These are phyloP conservation scores for Raphanus sativus DNA, from an alignment of 345 rosid genomes.

Conservation along the genomic window DNA sequence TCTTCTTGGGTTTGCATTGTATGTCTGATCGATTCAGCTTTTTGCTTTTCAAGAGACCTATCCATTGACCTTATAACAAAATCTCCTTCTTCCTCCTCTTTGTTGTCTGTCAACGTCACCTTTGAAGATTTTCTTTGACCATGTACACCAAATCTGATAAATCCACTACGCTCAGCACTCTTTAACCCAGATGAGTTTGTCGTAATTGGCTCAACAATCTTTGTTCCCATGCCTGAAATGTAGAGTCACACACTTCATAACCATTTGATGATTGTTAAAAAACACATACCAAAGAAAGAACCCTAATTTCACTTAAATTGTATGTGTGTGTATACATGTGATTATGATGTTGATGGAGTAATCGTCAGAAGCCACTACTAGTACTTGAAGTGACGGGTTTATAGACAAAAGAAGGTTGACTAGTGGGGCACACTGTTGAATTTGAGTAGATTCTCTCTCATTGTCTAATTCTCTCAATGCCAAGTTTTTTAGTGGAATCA, in stretches of 20 bases:
- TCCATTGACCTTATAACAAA: slow-evolving; percentile 43
- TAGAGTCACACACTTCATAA: slow-evolving; percentile 8
- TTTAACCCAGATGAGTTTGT: slow-evolving; percentile 34
- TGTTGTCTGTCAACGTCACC: slow-evolving; percentile 23
- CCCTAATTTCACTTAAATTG: slow-evolving; percentile 17
- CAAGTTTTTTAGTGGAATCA: slow-evolving; percentile 11
- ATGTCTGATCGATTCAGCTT: slow-evolving; percentile 56
- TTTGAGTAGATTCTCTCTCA: slow-evolving; percentile 32
- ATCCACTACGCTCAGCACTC: slow-evolving; percentile 37
- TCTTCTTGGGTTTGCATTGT: slow-evolving; percentile 87
- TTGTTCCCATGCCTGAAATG: slow-evolving; percentile 83
- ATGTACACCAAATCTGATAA: slow-evolving; percentile 46
- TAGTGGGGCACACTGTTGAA: slow-evolving; percentile 31
- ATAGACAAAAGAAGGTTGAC: slow-evolving; percentile 38
- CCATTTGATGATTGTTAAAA: slow-evolving; percentile 12
- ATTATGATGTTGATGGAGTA: slow-evolving; percentile 36
- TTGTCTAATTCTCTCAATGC: slow-evolving; percentile 22
- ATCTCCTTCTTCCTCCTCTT: slow-evolving; percentile 23
- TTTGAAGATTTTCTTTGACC: slow-evolving; percentile 40
- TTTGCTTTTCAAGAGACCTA: slow-evolving; percentile 47
- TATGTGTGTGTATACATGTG: slow-evolving; percentile 5
- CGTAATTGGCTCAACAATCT: slow-evolving; percentile 48
- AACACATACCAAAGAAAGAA: not conserved
- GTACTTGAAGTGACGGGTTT: slow-evolving; percentile 32
- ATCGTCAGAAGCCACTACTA: slow-evolving; percentile 37